phyloP scores from a whole-genome alignment of 1,139 yeast species.

The Ogataea hybrid region DNA sequence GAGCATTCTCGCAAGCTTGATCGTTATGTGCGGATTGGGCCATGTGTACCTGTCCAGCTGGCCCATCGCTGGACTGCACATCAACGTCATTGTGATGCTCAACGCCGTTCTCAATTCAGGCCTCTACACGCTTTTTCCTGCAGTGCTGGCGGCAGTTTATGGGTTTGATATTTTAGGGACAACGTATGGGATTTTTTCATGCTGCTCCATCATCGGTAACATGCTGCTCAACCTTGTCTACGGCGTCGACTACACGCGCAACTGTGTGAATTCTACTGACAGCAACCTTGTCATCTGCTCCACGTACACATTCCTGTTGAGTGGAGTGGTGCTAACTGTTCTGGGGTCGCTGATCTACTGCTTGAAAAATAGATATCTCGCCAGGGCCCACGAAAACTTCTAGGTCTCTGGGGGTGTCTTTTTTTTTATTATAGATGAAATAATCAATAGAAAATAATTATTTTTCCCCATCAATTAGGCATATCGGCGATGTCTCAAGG shows the following conservation, averaged over 20 bases:
- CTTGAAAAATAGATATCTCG: constrained; percentile 22
- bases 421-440: neutral
- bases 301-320: constrained; percentile 29
- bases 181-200: constrained; percentile 33
- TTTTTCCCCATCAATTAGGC: constrained; percentile 1
- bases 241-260: constrained; percentile 26
- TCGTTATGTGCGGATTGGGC: constrained; percentile 26
- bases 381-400: constrained; percentile 26
- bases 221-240: constrained; percentile 29
- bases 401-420: constrained; percentile 13
- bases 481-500: constrained; percentile 6
- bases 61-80: constrained; percentile 21
- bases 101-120: constrained; percentile 32
- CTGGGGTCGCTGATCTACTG: constrained; percentile 24
- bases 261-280: constrained; percentile 21
- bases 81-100: constrained; percentile 22
- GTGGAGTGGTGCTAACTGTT: constrained; percentile 24
- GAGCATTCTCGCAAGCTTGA: constrained; percentile 25
- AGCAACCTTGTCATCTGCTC: constrained; percentile 31
- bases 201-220: constrained; percentile 30
- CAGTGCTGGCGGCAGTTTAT: constrained; percentile 32
- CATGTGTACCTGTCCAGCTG: constrained; percentile 31
- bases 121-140: constrained; percentile 33
- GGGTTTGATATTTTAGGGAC: constrained; percentile 34
- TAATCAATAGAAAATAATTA: neutral